Evolutionary conservation across 1,284 basidiomycete species (phyloP).

Genomic region (Ganoderma sinense): DNA sequence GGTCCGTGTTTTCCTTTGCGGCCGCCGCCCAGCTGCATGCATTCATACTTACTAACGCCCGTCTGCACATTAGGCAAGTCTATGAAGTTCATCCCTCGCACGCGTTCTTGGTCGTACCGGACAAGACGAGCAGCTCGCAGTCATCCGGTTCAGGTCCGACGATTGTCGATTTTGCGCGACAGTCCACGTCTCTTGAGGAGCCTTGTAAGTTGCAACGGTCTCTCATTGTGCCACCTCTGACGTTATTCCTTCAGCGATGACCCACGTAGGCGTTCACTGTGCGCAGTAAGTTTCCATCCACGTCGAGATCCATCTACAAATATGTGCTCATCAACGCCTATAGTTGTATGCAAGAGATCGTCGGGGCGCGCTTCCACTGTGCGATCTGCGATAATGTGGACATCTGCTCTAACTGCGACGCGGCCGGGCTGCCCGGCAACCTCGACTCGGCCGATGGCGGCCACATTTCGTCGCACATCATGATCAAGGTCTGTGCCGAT

Average conservation of each 20-base stretch:
- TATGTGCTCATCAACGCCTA: slow-evolving; percentile 7
- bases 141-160: slow-evolving; percentile 38
- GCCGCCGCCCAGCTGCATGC: slow-evolving; percentile 6
- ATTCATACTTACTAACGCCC: neutral
- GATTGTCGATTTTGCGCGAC: slow-evolving; percentile 42
- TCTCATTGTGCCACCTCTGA: neutral
- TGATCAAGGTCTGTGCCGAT: slow-evolving; percentile 78
- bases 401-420: slow-evolving; percentile 91
- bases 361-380: slow-evolving; percentile 91
- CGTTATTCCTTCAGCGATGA: slow-evolving; percentile 17
- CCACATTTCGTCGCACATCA: slow-evolving; percentile 84
- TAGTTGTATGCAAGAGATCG: slow-evolving; percentile 88
- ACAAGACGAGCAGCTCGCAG: slow-evolving; percentile 52
- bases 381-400: slow-evolving; percentile 85
- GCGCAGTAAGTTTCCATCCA: slow-evolving; percentile 67
- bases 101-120: slow-evolving; percentile 83
- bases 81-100: slow-evolving; percentile 91
- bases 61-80: slow-evolving; percentile 62
- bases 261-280: slow-evolving; percentile 51
- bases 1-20: slow-evolving; percentile 47
- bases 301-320: neutral
- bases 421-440: slow-evolving; percentile 82
- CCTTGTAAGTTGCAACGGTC: slow-evolving; percentile 57
- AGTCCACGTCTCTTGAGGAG: slow-evolving; percentile 50
- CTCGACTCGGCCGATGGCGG: slow-evolving; percentile 78